phyloP scores from a whole-genome alignment of 2,329 filamentous ascomycete species.

The Trichoderma brevicompactum region DNA sequence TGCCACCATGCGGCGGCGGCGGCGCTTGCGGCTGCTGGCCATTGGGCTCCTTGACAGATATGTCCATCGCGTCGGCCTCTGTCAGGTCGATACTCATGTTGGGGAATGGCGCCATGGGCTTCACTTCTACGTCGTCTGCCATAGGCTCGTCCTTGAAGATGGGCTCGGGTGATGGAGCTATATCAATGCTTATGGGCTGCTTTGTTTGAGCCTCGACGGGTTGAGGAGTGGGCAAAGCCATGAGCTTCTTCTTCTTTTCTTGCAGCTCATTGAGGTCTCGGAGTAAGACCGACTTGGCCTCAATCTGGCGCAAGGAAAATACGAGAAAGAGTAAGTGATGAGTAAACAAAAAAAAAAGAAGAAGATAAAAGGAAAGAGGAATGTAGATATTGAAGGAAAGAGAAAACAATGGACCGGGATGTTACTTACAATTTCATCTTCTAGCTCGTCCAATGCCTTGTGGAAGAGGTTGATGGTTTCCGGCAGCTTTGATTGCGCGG shows the following conservation, averaged over 20 bases:
- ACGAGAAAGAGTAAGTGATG: neutral
- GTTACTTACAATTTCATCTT: conserved; percentile 58
- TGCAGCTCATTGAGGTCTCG: conserved; percentile 55
- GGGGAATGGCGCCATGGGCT: conserved; percentile 58
- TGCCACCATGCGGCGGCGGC: conserved; percentile 27
- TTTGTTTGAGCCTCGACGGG: conserved; percentile 45
- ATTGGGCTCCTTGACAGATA: conserved; percentile 11
- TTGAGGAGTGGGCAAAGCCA: conserved; percentile 32
- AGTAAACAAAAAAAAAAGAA: neutral
- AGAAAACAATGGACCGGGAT: neutral
- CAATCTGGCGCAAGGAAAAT: conserved; percentile 37
- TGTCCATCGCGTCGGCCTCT: conserved; percentile 31
- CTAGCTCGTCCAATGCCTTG: conserved; percentile 59
- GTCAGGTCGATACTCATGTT: conserved; percentile 59
- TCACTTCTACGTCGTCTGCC: conserved; percentile 43
- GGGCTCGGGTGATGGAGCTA: conserved; percentile 42
- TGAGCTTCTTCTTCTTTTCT: conserved; percentile 35
- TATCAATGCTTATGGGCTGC: conserved; percentile 44
- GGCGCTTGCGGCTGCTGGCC: conserved; percentile 28
- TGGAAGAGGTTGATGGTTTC: conserved; percentile 57
- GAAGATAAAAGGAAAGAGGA: neutral
- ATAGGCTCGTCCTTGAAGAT: conserved; percentile 39
- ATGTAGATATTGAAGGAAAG: neutral
- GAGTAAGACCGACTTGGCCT: conserved; percentile 59
- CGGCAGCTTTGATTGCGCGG: conserved; percentile 49